Evolutionary conservation across 2,329 filamentous ascomycete genomes (phyloP).

Genomic region (Aspergillus fijiensis): DNA sequence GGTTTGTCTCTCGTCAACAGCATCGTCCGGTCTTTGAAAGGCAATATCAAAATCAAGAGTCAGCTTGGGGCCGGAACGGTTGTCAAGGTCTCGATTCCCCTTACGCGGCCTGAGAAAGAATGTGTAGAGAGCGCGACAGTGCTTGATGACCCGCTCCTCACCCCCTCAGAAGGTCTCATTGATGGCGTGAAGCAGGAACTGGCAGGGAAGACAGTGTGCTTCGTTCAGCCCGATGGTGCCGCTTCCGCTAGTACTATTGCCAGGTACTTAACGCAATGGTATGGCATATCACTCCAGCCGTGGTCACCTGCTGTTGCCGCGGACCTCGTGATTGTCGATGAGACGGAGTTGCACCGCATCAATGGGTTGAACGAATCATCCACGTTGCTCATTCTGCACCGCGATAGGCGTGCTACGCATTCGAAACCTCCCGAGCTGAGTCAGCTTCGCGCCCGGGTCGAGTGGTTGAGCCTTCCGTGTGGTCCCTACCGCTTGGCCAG

Average conservation of each 20-base stretch:
- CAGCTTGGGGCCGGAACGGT: slow-evolving; percentile 51
- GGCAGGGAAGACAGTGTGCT: background rate
- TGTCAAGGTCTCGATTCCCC: slow-evolving; percentile 40
- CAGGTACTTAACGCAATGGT: background rate
- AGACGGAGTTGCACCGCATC: background rate
- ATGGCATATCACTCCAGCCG: background rate
- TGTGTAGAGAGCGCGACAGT: background rate
- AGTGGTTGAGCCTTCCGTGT: slow-evolving; percentile 14
- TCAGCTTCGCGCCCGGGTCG: background rate
- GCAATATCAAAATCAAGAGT: slow-evolving; percentile 54
- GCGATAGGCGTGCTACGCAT: background rate
- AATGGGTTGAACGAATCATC: background rate
- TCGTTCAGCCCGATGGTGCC: background rate
- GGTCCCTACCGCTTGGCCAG: slow-evolving; percentile 14
- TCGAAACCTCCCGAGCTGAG: background rate
- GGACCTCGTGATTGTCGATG: background rate
- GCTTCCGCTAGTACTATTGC: background rate
- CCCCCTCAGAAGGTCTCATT: background rate
- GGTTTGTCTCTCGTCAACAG: slow-evolving; percentile 60
- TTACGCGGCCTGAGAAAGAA: background rate
- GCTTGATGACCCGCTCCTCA: background rate
- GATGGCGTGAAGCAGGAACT: background rate
- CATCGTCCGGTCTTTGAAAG: slow-evolving; percentile 58
- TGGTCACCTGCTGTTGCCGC: background rate
- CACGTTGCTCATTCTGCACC: background rate